These are phyloP conservation scores for Pythium apleroticum DNA, from an alignment of 352 stramenopile species.

Conservation along the genomic window DNA sequence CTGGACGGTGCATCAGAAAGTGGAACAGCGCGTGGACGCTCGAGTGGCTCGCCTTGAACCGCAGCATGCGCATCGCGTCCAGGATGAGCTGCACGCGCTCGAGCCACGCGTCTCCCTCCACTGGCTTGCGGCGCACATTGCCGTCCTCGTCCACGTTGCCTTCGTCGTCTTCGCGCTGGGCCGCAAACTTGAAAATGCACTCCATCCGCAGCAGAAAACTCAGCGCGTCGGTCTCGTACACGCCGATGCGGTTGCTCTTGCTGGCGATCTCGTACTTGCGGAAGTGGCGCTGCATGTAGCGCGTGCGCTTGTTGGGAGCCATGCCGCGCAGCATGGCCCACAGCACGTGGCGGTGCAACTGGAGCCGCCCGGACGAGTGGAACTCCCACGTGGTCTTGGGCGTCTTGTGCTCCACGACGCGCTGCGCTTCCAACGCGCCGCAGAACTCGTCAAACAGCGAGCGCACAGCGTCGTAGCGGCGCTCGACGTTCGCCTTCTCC, in stretches of 20 bases:
- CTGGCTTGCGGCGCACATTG: neutral
- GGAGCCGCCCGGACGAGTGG: conserved; percentile 43
- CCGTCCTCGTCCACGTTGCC: neutral
- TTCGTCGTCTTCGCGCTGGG: conserved; percentile 20
- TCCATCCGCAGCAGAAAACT: conserved; percentile 71
- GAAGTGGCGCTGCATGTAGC: conserved; percentile 43
- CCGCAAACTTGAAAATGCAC: conserved; percentile 45
- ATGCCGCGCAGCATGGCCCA: conserved; percentile 52
- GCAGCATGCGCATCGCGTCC: conserved; percentile 34
- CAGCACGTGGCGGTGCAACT: conserved; percentile 63
- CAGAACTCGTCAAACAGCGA: conserved; percentile 42
- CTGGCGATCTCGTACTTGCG: conserved; percentile 38
- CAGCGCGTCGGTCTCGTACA: conserved; percentile 61
- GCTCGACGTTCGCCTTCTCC: conserved; percentile 56
- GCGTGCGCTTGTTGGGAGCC: conserved; percentile 24
- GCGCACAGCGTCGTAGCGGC: conserved; percentile 32
- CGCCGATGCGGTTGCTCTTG: conserved; percentile 39
- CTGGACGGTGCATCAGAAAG: conserved; percentile 52
- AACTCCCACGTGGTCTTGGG: conserved; percentile 33
- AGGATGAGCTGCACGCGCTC: conserved; percentile 50
- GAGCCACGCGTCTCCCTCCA: conserved; percentile 13
- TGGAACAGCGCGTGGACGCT: conserved; percentile 60
- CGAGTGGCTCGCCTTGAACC: conserved; percentile 57
- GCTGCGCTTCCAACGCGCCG: conserved; percentile 31
- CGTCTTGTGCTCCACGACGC: conserved; percentile 19